These are phyloP conservation scores for Candida incommunis DNA, from an alignment of 805 yeast genomes.

Conservation along the genomic window DNA sequence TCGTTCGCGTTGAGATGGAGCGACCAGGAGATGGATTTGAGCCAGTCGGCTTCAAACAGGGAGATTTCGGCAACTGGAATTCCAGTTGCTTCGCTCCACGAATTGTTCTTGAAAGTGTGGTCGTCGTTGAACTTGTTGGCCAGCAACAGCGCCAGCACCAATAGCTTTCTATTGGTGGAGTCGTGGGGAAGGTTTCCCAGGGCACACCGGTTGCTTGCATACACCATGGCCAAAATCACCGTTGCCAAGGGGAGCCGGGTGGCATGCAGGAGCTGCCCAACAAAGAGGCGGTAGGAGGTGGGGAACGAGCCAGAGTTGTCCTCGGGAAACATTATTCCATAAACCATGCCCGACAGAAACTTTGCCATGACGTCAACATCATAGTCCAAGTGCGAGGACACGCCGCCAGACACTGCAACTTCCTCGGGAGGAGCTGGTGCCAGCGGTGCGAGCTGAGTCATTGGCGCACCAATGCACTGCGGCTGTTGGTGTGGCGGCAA, in stretches of 20 bases:
- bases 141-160: slow-evolving; percentile 58
- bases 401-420: slow-evolving; percentile 46
- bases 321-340: slow-evolving; percentile 29
- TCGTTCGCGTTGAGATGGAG: slow-evolving; percentile 28
- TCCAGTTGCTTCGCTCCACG: slow-evolving; percentile 96
- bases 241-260: slow-evolving; percentile 82
- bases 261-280: slow-evolving; percentile 61
- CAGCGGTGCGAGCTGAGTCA: too few relatives aligned
- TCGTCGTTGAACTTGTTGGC: slow-evolving; percentile 95
- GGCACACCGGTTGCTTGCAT: slow-evolving; percentile 48
- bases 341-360: slow-evolving; percentile 62
- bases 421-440: slow-evolving; percentile 10
- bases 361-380: slow-evolving; percentile 66
- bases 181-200: slow-evolving; percentile 21
- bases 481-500: too few relatives aligned
- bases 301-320: slow-evolving; percentile 29
- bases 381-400: slow-evolving; percentile 63
- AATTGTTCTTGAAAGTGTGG: slow-evolving; percentile 85
- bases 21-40: slow-evolving; percentile 44
- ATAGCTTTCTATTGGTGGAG: slow-evolving; percentile 21
- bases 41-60: slow-evolving; percentile 57
- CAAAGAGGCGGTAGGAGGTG: slow-evolving; percentile 22
- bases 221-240: slow-evolving; percentile 64
- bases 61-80: slow-evolving; percentile 49
- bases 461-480: too few relatives aligned